Evolutionary conservation across 305 asterid species (phyloP), one percentile per base, ranked within the genome.

Genomic region (Solanum hybrid): DNA sequence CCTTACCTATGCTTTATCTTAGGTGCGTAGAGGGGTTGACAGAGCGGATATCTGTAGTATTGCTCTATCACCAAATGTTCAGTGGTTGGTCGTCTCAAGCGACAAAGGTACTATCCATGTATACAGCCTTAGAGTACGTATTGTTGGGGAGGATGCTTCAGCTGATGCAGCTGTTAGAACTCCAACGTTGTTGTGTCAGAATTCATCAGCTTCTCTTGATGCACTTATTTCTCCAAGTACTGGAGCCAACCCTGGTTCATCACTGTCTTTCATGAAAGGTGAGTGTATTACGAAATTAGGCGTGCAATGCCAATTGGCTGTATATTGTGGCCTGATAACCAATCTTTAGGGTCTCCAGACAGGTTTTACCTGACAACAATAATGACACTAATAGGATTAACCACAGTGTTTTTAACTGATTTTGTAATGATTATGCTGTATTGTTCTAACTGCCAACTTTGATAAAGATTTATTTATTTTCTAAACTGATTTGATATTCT

Each of bases 11-110:
- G 89, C 87, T 89, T 93, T 87, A 77, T 61, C 24, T 85, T 91
- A 97, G 99, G 99, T 97, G 79, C 98, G 99, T 90, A 94, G 99
- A 94, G 99, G 99, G 57, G 95, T 90, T 31, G 99, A 96, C 93
- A 94, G 91, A 94, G 99, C 99, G 15, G 98, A 95, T 91, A 95
- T 97, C 51, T 95, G 93, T 81, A 93, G 97, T 90, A 94, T 96
- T 91, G 94, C 98, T 61, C 93, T 96, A 75, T 97, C 99, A 82
- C 97, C 99, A 82, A 95, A 96, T 92, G 95, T 94, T 91, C 97
- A 94, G 92, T 97, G 99, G 99, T 92, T 97, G 94, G 98, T 95
- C 15, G 97, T 97, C 90, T 96, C 98, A 0, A 96, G 99, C 90
- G 99, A 95, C 94, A 96, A 96, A 94, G 97, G 98, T 89, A 96